phyloP scores from a whole-genome alignment of 805 yeast species.

The Zygotorulaspora chibaensis region DNA sequence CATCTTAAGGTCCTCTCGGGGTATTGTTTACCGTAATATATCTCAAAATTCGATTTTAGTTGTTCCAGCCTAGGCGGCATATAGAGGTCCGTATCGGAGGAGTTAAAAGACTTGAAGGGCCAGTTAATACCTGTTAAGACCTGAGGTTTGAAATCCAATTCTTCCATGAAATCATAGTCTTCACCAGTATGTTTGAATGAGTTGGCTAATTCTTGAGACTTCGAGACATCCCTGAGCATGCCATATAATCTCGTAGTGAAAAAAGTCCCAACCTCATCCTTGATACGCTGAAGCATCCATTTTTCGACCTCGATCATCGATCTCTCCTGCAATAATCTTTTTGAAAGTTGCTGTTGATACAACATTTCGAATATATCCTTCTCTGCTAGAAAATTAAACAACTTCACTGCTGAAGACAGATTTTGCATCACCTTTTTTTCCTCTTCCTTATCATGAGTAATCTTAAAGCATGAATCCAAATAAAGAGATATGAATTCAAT shows the following conservation, averaged over 20 bases:
- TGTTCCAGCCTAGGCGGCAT: constrained; percentile 44
- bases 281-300: constrained; percentile 57
- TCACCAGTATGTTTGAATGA: constrained; percentile 12
- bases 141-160: constrained; percentile 44
- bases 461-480: constrained; percentile 52
- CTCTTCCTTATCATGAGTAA: constrained; percentile 44
- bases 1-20: constrained; percentile 62
- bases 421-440: constrained; percentile 32
- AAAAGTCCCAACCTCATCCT: constrained; percentile 73
- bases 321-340: constrained; percentile 55
- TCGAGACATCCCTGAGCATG: constrained; percentile 76
- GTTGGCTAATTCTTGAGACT: constrained; percentile 42
- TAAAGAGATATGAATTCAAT: constrained; percentile 55
- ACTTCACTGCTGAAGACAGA: constrained; percentile 51
- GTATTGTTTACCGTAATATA: constrained; percentile 48
- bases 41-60: constrained; percentile 45
- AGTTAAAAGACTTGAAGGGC: constrained; percentile 48
- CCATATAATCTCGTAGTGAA: constrained; percentile 77
- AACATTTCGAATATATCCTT: constrained; percentile 83
- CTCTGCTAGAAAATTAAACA: constrained; percentile 68
- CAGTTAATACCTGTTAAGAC: constrained; percentile 61
- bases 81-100: constrained; percentile 31
- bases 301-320: constrained; percentile 62
- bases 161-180: constrained; percentile 14
- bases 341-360: constrained; percentile 82